Conservation (phyloP, 352 stramenopile genomes). For the Pythium chondricola region DNA sequence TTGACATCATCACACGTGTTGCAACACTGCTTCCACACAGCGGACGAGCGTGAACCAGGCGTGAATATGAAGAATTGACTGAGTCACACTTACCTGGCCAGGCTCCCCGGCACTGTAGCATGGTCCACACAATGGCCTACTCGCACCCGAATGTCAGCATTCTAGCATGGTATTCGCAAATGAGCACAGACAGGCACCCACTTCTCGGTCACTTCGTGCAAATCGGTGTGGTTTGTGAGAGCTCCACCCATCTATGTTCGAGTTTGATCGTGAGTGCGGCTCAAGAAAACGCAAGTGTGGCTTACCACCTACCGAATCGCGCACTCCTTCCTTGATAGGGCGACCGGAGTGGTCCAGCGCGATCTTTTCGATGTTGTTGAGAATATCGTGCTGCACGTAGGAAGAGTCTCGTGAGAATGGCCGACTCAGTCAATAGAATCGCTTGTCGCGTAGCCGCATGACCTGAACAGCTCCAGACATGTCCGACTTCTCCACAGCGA, state of each 20-base stretch:
- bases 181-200: constrained; percentile 13
- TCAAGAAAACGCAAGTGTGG: neutral
- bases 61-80: too few relatives aligned
- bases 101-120: constrained; percentile 69
- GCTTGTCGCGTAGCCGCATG: too few relatives aligned
- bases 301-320: constrained; percentile 25
- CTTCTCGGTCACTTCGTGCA: constrained; percentile 50
- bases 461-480: constrained; percentile 62
- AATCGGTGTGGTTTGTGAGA: constrained; percentile 59
- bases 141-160: neutral
- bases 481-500: constrained; percentile 67
- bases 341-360: constrained; percentile 44
- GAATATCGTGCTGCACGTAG: constrained; percentile 59
- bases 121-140: constrained; percentile 55
- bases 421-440: too few relatives aligned
- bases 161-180: too few relatives aligned
- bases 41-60: neutral
- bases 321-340: constrained; percentile 38
- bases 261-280: neutral
- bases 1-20: constrained; percentile 36
- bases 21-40: constrained; percentile 8
- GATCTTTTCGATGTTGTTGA: constrained; percentile 78
- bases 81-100: constrained; percentile 52
- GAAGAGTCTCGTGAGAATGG: too few relatives aligned
- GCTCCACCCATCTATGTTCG: constrained; percentile 53